phyloP scores from a whole-genome alignment of 2,329 filamentous ascomycete species.

The Pleurostoma richardsiae region DNA sequence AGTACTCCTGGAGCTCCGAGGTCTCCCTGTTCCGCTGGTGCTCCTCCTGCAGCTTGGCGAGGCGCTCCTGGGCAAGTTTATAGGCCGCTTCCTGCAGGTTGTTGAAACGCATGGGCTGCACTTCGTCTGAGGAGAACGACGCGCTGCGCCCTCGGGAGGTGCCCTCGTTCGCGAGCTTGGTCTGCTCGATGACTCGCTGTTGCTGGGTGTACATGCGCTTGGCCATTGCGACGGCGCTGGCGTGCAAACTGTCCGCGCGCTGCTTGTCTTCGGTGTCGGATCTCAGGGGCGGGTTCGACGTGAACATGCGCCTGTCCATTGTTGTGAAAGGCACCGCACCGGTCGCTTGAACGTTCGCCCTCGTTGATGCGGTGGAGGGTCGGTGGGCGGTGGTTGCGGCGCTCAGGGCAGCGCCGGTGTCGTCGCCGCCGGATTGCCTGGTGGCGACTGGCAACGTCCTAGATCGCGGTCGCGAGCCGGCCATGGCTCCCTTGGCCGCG shows the following conservation, averaged over 20 bases:
- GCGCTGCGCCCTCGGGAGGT: conserved; percentile 5
- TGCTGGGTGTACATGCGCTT: conserved; percentile 76
- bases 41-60: conserved; percentile 75
- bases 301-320: conserved; percentile 71
- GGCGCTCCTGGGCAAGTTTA: conserved; percentile 75
- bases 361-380: conserved; percentile 26
- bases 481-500: conserved; percentile 75
- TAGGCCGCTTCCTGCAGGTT: conserved; percentile 84
- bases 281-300: conserved; percentile 66
- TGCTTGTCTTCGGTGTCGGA: conserved; percentile 70
- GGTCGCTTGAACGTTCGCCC: conserved; percentile 47
- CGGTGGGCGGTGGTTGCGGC: conserved; percentile 67
- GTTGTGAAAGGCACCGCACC: conserved; percentile 65
- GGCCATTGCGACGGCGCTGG: conserved; percentile 85
- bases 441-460: conserved; percentile 53
- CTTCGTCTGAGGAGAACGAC: conserved; percentile 19
- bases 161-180: conserved; percentile 32
- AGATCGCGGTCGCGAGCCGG: conserved; percentile 54
- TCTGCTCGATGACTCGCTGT: conserved; percentile 53
- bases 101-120: conserved; percentile 48
- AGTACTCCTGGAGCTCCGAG: conserved; percentile 71
- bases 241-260: conserved; percentile 66
- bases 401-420: conserved; percentile 59
- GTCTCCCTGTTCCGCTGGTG: conserved; percentile 58
- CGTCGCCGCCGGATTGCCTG: conserved; percentile 41